A percentile compares a stretch with the other conserved stretches of the same genome.
Evolutionary conservation across 371 early-diverging fungal genomes (phyloP).

Genomic region (Mortierella sp.): DNA sequence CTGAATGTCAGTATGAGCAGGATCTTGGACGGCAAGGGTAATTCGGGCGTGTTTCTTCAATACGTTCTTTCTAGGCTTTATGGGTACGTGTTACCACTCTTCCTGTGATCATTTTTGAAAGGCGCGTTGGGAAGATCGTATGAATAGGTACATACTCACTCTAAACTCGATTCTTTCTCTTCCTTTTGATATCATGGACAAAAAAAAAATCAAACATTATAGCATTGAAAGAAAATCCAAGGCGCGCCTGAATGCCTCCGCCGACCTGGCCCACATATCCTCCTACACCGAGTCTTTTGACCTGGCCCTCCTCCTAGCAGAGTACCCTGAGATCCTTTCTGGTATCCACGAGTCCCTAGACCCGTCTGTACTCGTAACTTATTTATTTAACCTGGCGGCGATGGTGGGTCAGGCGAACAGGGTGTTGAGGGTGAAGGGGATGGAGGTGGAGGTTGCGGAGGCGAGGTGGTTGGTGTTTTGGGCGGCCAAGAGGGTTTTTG

Average conservation of each 20-base stretch:
- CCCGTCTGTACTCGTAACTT: conserved; percentile 87
- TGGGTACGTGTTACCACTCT: conserved; percentile 23
- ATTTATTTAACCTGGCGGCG: conserved; percentile 86
- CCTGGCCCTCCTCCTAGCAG: conserved; percentile 80
- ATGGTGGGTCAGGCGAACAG: conserved; percentile 81
- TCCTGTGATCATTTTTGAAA: background rate
- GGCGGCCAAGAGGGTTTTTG: conserved; percentile 40
- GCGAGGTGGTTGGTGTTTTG: conserved; percentile 51
- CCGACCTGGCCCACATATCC: conserved; percentile 64
- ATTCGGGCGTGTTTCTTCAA: conserved; percentile 46
- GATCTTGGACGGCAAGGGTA: conserved; percentile 41
- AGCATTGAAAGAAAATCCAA: conserved; percentile 76
- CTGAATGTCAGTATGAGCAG: conserved; percentile 26
- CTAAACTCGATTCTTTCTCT: background rate
- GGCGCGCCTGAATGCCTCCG: conserved; percentile 38
- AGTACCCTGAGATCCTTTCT: conserved; percentile 85
- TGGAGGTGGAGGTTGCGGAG: conserved; percentile 74
- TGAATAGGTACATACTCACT: background rate
- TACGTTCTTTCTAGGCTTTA: conserved; percentile 43
- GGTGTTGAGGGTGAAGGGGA: conserved; percentile 79
- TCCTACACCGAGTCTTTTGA: conserved; percentile 73
- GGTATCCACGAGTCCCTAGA: conserved; percentile 71
- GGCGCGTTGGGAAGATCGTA: too few relatives aligned
- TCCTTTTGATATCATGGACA: background rate
- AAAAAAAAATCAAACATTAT: background rate